Percentiles rank a stretch among this genome's conserved stretches.
phyloP scores from a whole-genome alignment of 768 basidiomycete genomes.

The Panaeolus cyanescens region DNA sequence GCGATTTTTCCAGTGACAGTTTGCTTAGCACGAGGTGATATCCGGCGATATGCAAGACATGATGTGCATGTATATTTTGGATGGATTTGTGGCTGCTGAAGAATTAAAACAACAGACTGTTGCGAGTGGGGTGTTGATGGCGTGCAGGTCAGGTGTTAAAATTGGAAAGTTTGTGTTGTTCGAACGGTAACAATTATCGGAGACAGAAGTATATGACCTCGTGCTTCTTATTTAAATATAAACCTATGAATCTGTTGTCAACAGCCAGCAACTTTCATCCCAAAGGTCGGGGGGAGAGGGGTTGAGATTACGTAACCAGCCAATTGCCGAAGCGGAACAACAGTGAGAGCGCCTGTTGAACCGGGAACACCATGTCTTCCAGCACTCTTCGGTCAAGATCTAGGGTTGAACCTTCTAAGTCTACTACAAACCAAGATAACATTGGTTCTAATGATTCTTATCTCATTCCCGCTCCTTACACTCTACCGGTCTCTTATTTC shows the following conservation, averaged over 20 bases:
- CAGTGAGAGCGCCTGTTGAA: neutral
- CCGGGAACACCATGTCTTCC: neutral
- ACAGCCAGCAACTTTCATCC: neutral
- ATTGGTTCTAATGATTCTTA: neutral
- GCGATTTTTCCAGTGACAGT: neutral
- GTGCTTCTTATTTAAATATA: neutral
- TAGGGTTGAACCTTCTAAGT: neutral
- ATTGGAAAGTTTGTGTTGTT: neutral
- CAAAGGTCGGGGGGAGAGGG: neutral
- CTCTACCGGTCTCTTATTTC: conserved; percentile 54
- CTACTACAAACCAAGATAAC: neutral
- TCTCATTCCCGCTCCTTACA: conserved; percentile 17
- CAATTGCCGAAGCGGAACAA: conserved; percentile 1
- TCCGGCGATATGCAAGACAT: neutral
- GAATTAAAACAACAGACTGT: neutral
- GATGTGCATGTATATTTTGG: neutral
- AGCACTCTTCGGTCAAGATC: neutral
- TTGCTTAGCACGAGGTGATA: neutral
- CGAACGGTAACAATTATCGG: neutral
- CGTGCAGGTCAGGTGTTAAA: neutral
- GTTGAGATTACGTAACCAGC: neutral
- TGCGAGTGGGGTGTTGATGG: neutral
- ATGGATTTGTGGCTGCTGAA: neutral
- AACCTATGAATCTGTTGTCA: neutral
- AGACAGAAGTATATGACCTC: neutral